These are phyloP conservation scores for Funneliformis mosseae DNA, from an alignment of 192 early-diverging fungal genomes.

Conservation along the genomic window DNA sequence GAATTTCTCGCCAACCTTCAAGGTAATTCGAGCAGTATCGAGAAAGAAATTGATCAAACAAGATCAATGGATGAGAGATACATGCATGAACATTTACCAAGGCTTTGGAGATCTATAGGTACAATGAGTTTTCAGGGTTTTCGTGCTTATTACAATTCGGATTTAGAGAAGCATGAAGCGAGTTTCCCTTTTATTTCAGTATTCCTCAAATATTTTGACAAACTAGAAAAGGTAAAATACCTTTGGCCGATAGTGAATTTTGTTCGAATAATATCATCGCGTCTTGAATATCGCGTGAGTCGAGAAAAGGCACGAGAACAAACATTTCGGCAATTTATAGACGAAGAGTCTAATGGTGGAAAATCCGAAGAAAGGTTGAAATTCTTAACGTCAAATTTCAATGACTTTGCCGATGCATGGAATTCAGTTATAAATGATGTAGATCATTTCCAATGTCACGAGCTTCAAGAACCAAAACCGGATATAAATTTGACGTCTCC, in stretches of 20 bases:
- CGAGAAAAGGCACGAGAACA: not conserved
- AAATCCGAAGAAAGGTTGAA: not conserved
- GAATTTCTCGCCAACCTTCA: not conserved
- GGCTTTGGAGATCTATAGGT: constrained; percentile 26
- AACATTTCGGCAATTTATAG: constrained; percentile 27
- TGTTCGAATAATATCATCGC: not conserved
- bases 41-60: constrained; percentile 3
- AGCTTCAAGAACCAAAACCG: constrained; percentile 1
- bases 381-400: not conserved
- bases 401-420: constrained; percentile 21
- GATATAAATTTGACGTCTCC: not conserved
- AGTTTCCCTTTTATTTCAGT: constrained; percentile 17
- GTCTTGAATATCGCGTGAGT: not conserved
- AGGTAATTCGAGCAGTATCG: not conserved
- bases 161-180: not conserved
- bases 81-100: not conserved
- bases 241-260: constrained; percentile 30
- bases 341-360: not conserved
- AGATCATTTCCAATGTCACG: constrained; percentile 35
- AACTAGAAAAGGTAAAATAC: constrained; percentile 11
- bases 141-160: constrained; percentile 14
- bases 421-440: constrained; percentile 16
- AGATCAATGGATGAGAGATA: not conserved
- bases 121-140: not conserved
- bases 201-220: constrained; percentile 27